Evolutionary conservation across 768 basidiomycete genomes (phyloP).

Genomic region (Thelephora ganbajun): DNA sequence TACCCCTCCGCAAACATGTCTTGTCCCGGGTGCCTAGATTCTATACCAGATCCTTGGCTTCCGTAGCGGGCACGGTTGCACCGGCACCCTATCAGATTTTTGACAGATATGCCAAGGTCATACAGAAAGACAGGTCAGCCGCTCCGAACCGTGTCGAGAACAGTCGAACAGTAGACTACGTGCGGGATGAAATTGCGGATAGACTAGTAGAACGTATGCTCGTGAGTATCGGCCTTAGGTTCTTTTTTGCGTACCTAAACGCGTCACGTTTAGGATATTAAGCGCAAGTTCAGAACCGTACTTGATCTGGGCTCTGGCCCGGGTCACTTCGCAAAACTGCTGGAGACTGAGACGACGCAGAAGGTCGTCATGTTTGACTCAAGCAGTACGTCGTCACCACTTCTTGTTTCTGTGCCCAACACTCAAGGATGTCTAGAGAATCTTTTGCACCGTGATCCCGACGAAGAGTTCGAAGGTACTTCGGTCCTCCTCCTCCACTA

Average conservation of each 20-base stretch:
- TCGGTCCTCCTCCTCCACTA: conserved; percentile 1
- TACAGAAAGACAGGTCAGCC: conserved; percentile 70
- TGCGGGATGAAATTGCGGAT: conserved; percentile 83
- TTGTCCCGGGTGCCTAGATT: background rate
- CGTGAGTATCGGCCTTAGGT: conserved; percentile 27
- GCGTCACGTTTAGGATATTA: conserved; percentile 62
- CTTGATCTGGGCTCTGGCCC: conserved; percentile 86
- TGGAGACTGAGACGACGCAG: conserved; percentile 51
- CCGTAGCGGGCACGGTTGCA: conserved; percentile 30
- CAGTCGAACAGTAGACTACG: conserved; percentile 79
- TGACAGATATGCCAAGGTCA: conserved; percentile 63
- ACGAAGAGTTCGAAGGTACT: conserved; percentile 70
- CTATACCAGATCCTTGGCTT: conserved; percentile 27
- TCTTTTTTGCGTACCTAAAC: background rate
- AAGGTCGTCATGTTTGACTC: conserved; percentile 79
- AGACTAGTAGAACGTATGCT: conserved; percentile 81
- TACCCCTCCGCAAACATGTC: too few species aligned
- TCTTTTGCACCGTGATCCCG: conserved; percentile 62
- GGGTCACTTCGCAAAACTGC: conserved; percentile 79
- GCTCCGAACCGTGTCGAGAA: conserved; percentile 35
- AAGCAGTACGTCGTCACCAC: conserved; percentile 38
- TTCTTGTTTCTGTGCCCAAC: background rate
- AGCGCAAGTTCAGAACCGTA: conserved; percentile 62
- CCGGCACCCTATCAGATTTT: conserved; percentile 74
- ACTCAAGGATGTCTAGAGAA: conserved; percentile 29